Evolutionary conservation across 108 stramenopile species (phyloP).

Genomic region (Nitzschia palea): DNA sequence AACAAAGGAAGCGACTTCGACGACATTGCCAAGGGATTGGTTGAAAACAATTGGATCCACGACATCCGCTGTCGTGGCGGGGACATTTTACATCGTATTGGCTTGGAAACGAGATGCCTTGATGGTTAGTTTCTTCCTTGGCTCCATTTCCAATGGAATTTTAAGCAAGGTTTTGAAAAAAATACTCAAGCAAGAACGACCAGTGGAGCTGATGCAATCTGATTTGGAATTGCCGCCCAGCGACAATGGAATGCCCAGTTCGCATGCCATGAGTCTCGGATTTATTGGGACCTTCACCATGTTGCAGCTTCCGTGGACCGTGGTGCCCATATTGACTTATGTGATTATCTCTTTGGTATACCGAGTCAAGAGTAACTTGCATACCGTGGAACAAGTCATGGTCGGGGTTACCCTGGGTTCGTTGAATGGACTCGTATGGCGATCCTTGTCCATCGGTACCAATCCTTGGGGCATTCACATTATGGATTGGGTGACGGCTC

Average conservation of each 20-base stretch:
- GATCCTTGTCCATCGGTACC: conserved; percentile 32
- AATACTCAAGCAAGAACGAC: conserved; percentile 65
- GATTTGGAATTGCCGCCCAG: conserved; percentile 53
- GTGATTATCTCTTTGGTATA: conserved; percentile 60
- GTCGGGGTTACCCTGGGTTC: conserved; percentile 67
- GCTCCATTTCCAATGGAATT: conserved; percentile 72
- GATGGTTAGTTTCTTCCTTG: conserved; percentile 69
- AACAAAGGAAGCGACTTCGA: too few species aligned
- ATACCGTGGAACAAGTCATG: conserved; percentile 65
- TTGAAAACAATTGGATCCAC: conserved; percentile 50
- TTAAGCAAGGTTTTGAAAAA: conserved; percentile 66
- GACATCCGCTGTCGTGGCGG: conserved; percentile 71
- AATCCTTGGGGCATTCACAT: conserved; percentile 29
- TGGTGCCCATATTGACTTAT: conserved; percentile 43
- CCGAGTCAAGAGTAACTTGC: conserved; percentile 60
- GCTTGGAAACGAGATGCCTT: conserved; percentile 67
- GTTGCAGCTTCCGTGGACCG: conserved; percentile 12
- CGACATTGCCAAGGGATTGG: background rate
- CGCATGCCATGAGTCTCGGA: conserved; percentile 87
- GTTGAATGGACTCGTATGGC: conserved; percentile 64
- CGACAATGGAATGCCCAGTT: conserved; percentile 82
- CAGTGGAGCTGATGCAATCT: conserved; percentile 14
- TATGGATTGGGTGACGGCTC: conserved; percentile 28
- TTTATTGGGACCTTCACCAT: conserved; percentile 72
- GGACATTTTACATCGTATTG: conserved; percentile 67